Conservation (phyloP, 345 rosid species). For the Lepidium didymum region DNA sequence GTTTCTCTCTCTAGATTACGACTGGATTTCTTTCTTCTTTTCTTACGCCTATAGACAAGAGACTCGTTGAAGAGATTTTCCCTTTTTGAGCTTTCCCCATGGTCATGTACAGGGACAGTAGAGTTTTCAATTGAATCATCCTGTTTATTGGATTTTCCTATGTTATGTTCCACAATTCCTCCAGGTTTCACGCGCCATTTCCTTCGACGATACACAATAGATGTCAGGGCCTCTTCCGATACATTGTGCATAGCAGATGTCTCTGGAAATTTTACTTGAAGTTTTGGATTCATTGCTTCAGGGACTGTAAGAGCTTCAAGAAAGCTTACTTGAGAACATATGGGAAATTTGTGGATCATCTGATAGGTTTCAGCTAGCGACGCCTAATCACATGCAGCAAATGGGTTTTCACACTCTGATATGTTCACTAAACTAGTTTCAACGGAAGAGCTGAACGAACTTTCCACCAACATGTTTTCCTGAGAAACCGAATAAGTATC, state of each 20-base stretch:
- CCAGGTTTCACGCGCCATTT: conserved; percentile 29
- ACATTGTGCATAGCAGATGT: conserved; percentile 33
- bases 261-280: conserved; percentile 30
- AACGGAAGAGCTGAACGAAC: conserved; percentile 35
- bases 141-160: background rate
- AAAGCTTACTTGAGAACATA: conserved; percentile 31
- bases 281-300: conserved; percentile 29
- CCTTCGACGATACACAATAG: conserved; percentile 59
- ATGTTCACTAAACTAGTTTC: conserved; percentile 32
- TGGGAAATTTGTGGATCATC: conserved; percentile 47
- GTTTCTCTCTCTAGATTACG: background rate
- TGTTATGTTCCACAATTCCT: background rate
- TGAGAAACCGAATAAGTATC: conserved; percentile 15
- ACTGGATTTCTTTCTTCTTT: conserved; percentile 1
- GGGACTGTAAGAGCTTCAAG: conserved; percentile 29
- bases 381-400: conserved; percentile 32
- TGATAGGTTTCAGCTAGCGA: conserved; percentile 33
- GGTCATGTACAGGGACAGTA: conserved; percentile 2
- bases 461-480: conserved; percentile 35
- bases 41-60: conserved; percentile 27
- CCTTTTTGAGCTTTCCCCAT: conserved; percentile 12
- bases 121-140: conserved; percentile 18
- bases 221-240: conserved; percentile 33
- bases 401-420: conserved; percentile 31
- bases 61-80: conserved; percentile 17